Evolutionary conservation across 805 yeast species (phyloP).

Genomic region (Clavispora santaluciae): DNA sequence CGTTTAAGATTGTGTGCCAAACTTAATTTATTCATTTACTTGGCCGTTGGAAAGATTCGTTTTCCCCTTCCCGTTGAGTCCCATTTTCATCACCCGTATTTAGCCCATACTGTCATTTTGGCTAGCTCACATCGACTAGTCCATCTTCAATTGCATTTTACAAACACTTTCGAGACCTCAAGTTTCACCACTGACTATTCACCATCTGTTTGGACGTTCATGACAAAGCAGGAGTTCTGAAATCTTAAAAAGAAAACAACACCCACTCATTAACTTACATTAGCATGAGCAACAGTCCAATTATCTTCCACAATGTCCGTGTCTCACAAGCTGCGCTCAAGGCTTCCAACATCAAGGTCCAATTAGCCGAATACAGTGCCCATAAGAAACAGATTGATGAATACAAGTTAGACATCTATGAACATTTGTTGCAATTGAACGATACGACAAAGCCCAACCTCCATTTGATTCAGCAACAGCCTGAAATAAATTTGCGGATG

Average conservation of each 20-base stretch:
- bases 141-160: neutral
- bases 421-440: slow-evolving; percentile 27
- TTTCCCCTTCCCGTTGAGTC: neutral
- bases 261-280: neutral
- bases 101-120: neutral
- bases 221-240: neutral
- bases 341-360: slow-evolving; percentile 37
- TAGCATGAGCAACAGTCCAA: slow-evolving; percentile 13
- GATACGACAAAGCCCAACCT: slow-evolving; percentile 18
- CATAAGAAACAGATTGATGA: slow-evolving; percentile 42
- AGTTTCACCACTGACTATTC: neutral
- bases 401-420: slow-evolving; percentile 41
- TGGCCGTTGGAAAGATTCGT: neutral
- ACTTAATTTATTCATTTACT: neutral
- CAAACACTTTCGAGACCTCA: neutral
- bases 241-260: neutral
- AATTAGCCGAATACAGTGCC: slow-evolving; percentile 42
- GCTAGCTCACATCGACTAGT: neutral
- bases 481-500: slow-evolving; percentile 42
- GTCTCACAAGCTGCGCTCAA: slow-evolving; percentile 27
- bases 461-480: slow-evolving; percentile 40
- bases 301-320: slow-evolving; percentile 20
- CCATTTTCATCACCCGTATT: neutral
- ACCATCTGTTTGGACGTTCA: neutral
- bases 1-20: neutral